Conservation (phyloP, 495 filamentous ascomycete genomes). For the Cryomyces minteri region DNA sequence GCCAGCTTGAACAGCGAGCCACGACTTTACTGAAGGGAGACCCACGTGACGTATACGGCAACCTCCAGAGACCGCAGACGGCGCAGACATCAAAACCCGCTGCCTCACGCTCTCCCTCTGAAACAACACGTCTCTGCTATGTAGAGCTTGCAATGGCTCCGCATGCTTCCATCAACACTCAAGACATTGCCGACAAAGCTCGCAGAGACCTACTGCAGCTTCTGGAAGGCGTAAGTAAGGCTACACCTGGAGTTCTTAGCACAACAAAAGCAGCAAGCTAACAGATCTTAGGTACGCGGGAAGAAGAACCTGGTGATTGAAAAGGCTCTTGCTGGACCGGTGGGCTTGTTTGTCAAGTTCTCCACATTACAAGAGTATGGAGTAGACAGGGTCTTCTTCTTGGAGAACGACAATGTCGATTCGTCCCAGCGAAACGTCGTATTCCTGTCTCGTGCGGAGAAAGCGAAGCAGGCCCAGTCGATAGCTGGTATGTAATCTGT, state of each 20-base stretch:
- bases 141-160: slow-evolving; percentile 1
- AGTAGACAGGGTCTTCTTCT: slow-evolving; percentile 85
- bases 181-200: slow-evolving; percentile 14
- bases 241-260: slow-evolving; percentile 28
- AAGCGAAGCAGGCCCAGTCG: slow-evolving; percentile 54
- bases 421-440: slow-evolving; percentile 87
- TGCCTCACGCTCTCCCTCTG: too few species aligned
- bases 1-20: too few species aligned
- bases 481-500: slow-evolving; percentile 62
- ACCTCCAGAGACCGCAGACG: too few species aligned
- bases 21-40: too few species aligned
- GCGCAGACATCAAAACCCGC: too few species aligned
- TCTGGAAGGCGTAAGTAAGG: slow-evolving; percentile 14
- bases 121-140: neutral
- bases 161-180: slow-evolving; percentile 7
- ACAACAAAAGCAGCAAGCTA: slow-evolving; percentile 97
- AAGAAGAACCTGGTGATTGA: slow-evolving; percentile 98
- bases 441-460: slow-evolving; percentile 81
- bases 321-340: slow-evolving; percentile 68
- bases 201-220: slow-evolving; percentile 15
- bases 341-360: slow-evolving; percentile 86
- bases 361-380: slow-evolving; percentile 84
- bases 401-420: slow-evolving; percentile 89
- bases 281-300: slow-evolving; percentile 54
- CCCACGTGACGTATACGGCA: too few species aligned